These are phyloP conservation scores for Monilinia aucupariae DNA, from an alignment of 2,329 filamentous ascomycete genomes.

Conservation along the genomic window DNA sequence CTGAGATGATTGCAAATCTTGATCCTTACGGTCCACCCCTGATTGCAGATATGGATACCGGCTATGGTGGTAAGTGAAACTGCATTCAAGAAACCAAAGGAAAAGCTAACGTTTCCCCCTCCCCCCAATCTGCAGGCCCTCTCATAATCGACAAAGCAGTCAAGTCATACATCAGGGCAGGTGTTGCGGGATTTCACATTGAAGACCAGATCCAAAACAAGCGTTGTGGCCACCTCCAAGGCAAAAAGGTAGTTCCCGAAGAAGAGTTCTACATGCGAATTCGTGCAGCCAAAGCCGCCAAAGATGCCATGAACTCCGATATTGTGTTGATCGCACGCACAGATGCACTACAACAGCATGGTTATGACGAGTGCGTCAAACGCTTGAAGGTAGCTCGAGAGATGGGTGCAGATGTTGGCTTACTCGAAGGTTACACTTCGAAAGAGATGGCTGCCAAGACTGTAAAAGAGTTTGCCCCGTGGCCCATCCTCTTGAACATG, in stretches of 20 bases:
- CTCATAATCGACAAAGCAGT: conserved; percentile 48
- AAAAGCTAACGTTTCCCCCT: background rate
- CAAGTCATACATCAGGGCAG: conserved; percentile 46
- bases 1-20: conserved; percentile 49
- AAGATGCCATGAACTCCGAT: conserved; percentile 46
- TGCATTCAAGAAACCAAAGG: background rate
- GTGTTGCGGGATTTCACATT: conserved; percentile 56
- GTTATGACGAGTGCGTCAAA: conserved; percentile 51
- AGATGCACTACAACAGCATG: conserved; percentile 52
- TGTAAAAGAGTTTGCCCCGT: conserved; percentile 44
- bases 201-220: conserved; percentile 60
- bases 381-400: conserved; percentile 47
- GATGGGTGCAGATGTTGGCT: conserved; percentile 54
- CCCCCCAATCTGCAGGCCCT: conserved; percentile 6
- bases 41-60: conserved; percentile 51
- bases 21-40: conserved; percentile 44
- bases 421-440: conserved; percentile 53
- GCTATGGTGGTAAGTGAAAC: conserved; percentile 34
- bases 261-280: conserved; percentile 52
- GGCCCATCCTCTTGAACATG: conserved; percentile 51
- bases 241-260: conserved; percentile 52
- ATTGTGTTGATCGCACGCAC: conserved; percentile 61
- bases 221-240: conserved; percentile 59
- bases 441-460: conserved; percentile 44
- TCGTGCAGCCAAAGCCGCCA: conserved; percentile 48